These are phyloP conservation scores for Wickerhamiella occidentalis DNA, from an alignment of 805 yeast genomes.

Conservation along the genomic window DNA sequence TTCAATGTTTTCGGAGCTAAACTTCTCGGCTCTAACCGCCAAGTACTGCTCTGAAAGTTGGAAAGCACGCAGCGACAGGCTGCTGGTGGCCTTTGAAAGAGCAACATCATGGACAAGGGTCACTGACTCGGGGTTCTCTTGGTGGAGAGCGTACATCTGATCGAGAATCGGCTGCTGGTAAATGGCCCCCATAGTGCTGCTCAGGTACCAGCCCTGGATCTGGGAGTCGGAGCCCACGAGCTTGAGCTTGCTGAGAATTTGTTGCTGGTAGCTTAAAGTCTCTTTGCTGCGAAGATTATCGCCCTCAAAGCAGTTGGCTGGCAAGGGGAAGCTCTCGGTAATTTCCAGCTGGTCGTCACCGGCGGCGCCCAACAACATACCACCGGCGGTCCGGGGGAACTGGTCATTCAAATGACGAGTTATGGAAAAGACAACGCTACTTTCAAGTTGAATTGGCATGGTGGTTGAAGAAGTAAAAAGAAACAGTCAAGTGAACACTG, in stretches of 20 bases:
- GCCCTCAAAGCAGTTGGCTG: slow-evolving; percentile 41
- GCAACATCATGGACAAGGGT: slow-evolving; percentile 59
- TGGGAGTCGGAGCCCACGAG: slow-evolving; percentile 55
- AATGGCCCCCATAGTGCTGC: slow-evolving; percentile 56
- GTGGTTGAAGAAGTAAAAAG: neutral
- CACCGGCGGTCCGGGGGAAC: slow-evolving; percentile 23
- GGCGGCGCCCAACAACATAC: slow-evolving; percentile 21
- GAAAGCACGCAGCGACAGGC: slow-evolving; percentile 53
- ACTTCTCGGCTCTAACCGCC: slow-evolving; percentile 38
- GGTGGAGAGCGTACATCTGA: slow-evolving; percentile 53
- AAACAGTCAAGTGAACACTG: neutral
- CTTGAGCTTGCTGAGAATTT: slow-evolving; percentile 48
- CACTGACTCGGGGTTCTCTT: slow-evolving; percentile 39
- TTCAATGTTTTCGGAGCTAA: slow-evolving; percentile 52
- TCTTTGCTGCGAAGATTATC: slow-evolving; percentile 49
- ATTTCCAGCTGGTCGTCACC: slow-evolving; percentile 16
- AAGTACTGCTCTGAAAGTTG: slow-evolving; percentile 54
- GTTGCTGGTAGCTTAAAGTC: slow-evolving; percentile 57
- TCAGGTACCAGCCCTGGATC: slow-evolving; percentile 72
- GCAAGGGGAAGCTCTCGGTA: slow-evolving; percentile 47
- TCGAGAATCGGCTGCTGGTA: slow-evolving; percentile 53
- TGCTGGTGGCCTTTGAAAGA: slow-evolving; percentile 41
- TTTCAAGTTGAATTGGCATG: slow-evolving; percentile 17
- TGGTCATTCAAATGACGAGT: slow-evolving; percentile 21
- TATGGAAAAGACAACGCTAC: slow-evolving; percentile 21